Evolutionary conservation across 345 rosid species (phyloP), one percentile per base, ranked within the genome.

Genomic region (Abelmoschus esculentus): DNA sequence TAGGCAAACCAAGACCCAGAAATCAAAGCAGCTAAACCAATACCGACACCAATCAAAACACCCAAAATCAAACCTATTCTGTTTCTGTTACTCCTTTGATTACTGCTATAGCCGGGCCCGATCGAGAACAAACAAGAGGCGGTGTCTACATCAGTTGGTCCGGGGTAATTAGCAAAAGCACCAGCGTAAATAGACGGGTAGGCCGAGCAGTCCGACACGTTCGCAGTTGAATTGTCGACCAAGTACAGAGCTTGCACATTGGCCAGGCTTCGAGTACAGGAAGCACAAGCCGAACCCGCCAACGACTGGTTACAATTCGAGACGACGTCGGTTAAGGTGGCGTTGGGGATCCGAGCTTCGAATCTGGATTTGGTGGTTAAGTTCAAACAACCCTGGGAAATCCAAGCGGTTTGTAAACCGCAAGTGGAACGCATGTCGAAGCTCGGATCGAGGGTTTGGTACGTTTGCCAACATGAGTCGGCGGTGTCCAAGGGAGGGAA

Each of bases 341-440:
- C 29, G n/a, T 60, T 70, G 12, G 87, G 81, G 70, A 87, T 63
- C 3, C 53, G 7, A 0, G 79, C 55, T 4, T 93, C 97, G 76
- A 87, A 87, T 1, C 83, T 77, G 11, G 89, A 76, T 53, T 69
- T 82, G 17, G 89, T 89, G 70, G 90, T 67, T 85, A 93, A 80
- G 80, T 85, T 84, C 90, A 84, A 79, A 63, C 97, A 90, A 0
- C 98, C 97, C 61, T 85, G 70, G 0, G 97, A 85, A 59, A 90
- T 90, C 97, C 97, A 93, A 26, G 74, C 63, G 15, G 97, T 87
- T 26, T 86, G 71, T 74, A 87, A 87, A 8, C 96, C 97, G 71
- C 97, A 90, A 0, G 77, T 70, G 38, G 84, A 42, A 17, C 89
- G 84, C 76, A 89, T 75, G 59, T 85, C 80, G 77, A 87, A 87